Base-by-base conservation (phyloP, 768 basidiomycete species). In the Russula sp. region DNA sequence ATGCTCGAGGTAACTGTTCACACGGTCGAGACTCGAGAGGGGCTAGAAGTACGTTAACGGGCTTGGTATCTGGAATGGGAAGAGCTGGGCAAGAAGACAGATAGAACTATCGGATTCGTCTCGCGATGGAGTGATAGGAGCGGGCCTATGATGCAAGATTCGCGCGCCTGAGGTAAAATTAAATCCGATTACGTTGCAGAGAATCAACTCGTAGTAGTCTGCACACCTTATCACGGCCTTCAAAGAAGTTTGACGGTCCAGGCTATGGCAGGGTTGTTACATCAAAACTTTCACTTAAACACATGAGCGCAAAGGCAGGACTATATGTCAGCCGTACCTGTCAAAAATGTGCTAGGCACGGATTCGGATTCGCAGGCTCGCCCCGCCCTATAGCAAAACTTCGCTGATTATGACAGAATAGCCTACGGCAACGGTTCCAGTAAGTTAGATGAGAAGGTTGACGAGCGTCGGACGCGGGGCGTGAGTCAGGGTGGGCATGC, bases 91-190 rank as follows among this genome's bases (percentile, higher is more conserved):
- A 42, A 44, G n/a, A 34, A 18, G 30, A 28, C 5, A 18, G 44
- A 48, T 16, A 50, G 9, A 13, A 22, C 34, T 34, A 61, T 61
- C 40, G 32, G 28, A 40, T 16, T 7, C 16, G 46, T 44, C 34
- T 36, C 38, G 38, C 16, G 40, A 22, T 18, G 14, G 58, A 46
- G 42, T 46, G 63, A 61, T 60, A 50, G 49, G 57, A 34, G 40
- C 24, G 30, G n/a, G 40, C 48, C 54, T 55, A 34, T 61, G 60
- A 57, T 65, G 64, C 59, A 57, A 53, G 55, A 57, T 51, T 60
- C 53, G 30, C 46, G 34, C 18, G 24, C 16, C 58, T 36, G 63
- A 24, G 10, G 28, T 50, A 28, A 28, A 32, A 42, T 38, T 28
- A 61, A 60, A 44, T 56, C 64, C 64, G 54, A 60, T 55, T 60